These are phyloP conservation scores for Cyclotella distinguenda DNA, from an alignment of 108 stramenopile species.

Conservation along the genomic window DNA sequence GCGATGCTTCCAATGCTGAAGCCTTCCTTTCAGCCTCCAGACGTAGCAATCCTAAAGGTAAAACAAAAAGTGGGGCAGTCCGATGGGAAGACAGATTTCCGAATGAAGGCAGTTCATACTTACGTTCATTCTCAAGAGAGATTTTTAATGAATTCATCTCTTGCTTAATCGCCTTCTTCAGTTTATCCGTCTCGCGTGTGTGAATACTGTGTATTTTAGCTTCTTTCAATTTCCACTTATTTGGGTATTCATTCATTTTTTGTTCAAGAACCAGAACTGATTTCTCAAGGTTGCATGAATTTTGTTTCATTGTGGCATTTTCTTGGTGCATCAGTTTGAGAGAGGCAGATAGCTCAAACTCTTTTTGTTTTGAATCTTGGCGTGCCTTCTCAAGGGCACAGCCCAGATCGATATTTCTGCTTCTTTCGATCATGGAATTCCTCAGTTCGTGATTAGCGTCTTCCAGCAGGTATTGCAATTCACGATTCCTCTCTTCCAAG, in stretches of 20 bases:
- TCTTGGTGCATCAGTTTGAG: constrained; percentile 2
- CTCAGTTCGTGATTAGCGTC: constrained; percentile 15
- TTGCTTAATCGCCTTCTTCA: neutral
- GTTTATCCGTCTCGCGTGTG: constrained; percentile 17
- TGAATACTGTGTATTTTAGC: constrained; percentile 9
- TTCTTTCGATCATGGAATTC: constrained; percentile 8
- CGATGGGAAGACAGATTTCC: neutral
- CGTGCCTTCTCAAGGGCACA: constrained; percentile 16
- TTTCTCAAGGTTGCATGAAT: constrained; percentile 4
- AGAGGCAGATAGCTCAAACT: constrained; percentile 12
- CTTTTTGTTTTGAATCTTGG: constrained; percentile 17
- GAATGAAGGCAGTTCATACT: neutral
- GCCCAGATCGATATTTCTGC: constrained; percentile 6
- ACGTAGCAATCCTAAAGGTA: constrained; percentile 16
- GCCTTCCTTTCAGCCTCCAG: constrained; percentile 27
- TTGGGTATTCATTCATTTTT: constrained; percentile 14
- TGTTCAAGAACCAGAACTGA: constrained; percentile 9
- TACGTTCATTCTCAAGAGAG: constrained; percentile 18
- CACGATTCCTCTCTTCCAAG: constrained; percentile 5
- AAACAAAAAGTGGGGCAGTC: neutral
- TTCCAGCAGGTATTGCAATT: constrained; percentile 29
- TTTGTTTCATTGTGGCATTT: constrained; percentile 11
- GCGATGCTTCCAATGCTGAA: constrained; percentile 16
- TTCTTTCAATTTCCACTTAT: constrained; percentile 12
- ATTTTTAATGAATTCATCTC: constrained; percentile 7